phyloP scores from a whole-genome alignment of 1,139 yeast genomes.

The Candida smagusa region DNA sequence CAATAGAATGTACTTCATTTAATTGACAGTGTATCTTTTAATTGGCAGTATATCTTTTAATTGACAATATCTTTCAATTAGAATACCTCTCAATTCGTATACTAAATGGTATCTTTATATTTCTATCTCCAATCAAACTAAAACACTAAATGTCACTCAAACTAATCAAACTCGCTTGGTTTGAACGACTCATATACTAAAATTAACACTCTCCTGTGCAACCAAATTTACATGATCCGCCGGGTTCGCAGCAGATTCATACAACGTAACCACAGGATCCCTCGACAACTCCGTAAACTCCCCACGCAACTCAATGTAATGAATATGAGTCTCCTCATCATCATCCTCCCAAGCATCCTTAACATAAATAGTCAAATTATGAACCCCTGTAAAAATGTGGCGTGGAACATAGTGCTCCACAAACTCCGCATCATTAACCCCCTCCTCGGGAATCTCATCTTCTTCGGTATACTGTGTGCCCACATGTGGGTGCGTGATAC shows the following conservation, averaged over 20 bases:
- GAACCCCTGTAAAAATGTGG: slow-evolving; percentile 67
- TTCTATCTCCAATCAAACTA: too few species aligned
- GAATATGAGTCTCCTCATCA: slow-evolving; percentile 48
- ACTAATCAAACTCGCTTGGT: too few species aligned
- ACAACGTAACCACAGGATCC: slow-evolving; percentile 71
- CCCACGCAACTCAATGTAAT: slow-evolving; percentile 80
- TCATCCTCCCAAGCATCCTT: slow-evolving; percentile 52
- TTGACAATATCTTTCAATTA: too few species aligned
- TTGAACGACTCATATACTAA: too few species aligned
- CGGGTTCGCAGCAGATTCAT: slow-evolving; percentile 92
- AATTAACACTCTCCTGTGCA: slow-evolving; percentile 1
- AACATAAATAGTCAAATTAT: slow-evolving; percentile 63
- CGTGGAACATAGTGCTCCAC: slow-evolving; percentile 84
- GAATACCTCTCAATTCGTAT: too few species aligned
- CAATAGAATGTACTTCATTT: too few species aligned
- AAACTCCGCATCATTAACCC: slow-evolving; percentile 48
- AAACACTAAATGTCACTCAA: too few species aligned
- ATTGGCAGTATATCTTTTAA: too few species aligned
- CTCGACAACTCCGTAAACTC: slow-evolving; percentile 60
- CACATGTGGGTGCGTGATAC: slow-evolving; percentile 61
- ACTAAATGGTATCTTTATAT: too few species aligned
- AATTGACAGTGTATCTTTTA: too few species aligned
- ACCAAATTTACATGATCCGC: slow-evolving; percentile 67
- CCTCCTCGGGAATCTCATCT: slow-evolving; percentile 32
- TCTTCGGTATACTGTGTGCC: slow-evolving; percentile 41